A percentile compares a stretch with the other conserved stretches of the same genome.
These are phyloP conservation scores for Rhododendron simsii DNA, from an alignment of 148 eudicot species.

Conservation along the genomic window DNA sequence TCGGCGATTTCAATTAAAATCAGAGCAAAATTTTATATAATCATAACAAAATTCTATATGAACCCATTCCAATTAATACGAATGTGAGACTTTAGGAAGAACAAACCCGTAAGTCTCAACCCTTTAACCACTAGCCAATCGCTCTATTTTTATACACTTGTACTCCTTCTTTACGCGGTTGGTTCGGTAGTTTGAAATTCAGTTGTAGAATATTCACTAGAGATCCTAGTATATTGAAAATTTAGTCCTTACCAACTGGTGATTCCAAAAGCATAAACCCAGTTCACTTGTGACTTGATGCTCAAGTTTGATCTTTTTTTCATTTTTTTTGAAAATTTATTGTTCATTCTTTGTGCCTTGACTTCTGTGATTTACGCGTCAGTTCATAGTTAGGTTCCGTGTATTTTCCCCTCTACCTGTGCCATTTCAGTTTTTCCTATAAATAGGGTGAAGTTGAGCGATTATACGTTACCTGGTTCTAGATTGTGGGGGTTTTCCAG, in stretches of 20 bases:
- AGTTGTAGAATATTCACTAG: neutral
- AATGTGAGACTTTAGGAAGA: too few relatives aligned
- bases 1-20: too few relatives aligned
- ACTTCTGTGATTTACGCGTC: conserved; percentile 3
- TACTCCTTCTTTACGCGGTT: neutral
- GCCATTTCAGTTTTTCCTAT: neutral
- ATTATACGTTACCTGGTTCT: neutral
- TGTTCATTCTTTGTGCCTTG: neutral
- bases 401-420: neutral
- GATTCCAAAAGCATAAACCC: neutral
- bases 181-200: neutral
- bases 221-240: neutral
- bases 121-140: too few relatives aligned
- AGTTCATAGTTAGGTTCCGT: neutral
- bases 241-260: neutral
- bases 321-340: neutral
- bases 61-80: too few relatives aligned
- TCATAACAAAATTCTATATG: too few relatives aligned
- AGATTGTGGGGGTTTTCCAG: neutral
- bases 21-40: too few relatives aligned
- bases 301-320: neutral
- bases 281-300: neutral
- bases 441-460: neutral
- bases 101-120: too few relatives aligned
- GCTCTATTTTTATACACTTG: neutral